Evolutionary conservation across 768 basidiomycete species (phyloP).

Genomic region (Infundibulicybe gibba): DNA sequence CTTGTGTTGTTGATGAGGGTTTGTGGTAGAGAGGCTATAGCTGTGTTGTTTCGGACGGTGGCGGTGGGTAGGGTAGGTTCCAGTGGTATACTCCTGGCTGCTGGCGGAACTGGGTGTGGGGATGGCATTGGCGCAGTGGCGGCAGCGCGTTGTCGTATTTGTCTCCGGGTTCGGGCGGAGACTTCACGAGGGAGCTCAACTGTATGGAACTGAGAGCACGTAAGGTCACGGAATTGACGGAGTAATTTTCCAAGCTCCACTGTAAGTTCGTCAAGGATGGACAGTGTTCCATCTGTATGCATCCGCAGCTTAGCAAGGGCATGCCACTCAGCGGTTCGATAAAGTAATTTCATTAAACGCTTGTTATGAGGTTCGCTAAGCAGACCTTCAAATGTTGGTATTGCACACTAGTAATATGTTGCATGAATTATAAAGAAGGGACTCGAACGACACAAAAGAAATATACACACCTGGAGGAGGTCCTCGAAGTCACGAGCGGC

Average conservation of each 20-base stretch:
- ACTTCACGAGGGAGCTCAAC: slow-evolving; percentile 34
- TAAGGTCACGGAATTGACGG: slow-evolving; percentile 19
- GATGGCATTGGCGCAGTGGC: too few species aligned
- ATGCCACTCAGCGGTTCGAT: slow-evolving; percentile 29
- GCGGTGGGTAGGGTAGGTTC: too few species aligned
- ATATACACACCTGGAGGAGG: background rate
- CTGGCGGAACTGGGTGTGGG: too few species aligned
- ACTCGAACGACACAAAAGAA: background rate
- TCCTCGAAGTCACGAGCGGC: background rate
- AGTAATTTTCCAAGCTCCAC: slow-evolving; percentile 17
- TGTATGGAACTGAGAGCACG: slow-evolving; percentile 21
- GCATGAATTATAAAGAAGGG: slow-evolving; percentile 4
- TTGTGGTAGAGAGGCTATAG: too few species aligned
- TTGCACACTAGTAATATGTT: slow-evolving; percentile 31
- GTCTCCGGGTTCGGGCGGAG: slow-evolving; percentile 20
- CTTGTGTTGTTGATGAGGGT: too few species aligned
- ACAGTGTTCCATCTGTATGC: slow-evolving; percentile 28
- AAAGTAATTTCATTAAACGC: slow-evolving; percentile 24
- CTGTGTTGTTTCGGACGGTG: too few species aligned
- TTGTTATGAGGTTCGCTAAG: slow-evolving; percentile 20
- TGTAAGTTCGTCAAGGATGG: slow-evolving; percentile 17
- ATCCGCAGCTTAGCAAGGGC: slow-evolving; percentile 31
- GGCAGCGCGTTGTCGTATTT: background rate
- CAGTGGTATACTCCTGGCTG: too few species aligned
- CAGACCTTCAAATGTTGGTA: slow-evolving; percentile 32